A percentile compares a stretch with the other conserved stretches of the same genome.
phyloP scores from a whole-genome alignment of 164 flowering plant species.

The Magnolia sinica region DNA sequence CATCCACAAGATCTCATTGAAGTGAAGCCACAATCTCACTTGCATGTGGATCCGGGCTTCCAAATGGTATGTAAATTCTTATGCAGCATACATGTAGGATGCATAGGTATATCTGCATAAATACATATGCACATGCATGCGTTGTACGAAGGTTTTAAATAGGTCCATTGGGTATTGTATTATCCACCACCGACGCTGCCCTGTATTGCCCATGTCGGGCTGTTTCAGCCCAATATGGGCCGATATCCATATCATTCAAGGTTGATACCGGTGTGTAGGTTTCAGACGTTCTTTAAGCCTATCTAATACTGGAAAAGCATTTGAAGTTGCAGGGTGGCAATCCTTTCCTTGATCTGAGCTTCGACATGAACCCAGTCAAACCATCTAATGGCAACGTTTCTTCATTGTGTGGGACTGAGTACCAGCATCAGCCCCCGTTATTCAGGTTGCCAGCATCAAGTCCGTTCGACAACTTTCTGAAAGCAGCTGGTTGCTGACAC shows the following conservation, averaged over 20 bases:
- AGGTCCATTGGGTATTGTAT: too few relatives aligned
- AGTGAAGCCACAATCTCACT: slow-evolving; percentile 10
- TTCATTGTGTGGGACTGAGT: slow-evolving; percentile 1
- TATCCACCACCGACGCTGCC: too few relatives aligned
- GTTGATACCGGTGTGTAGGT: too few relatives aligned
- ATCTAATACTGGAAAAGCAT: not conserved
- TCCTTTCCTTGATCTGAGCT: not conserved
- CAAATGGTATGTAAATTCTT: slow-evolving; percentile 15
- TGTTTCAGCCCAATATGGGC: too few relatives aligned
- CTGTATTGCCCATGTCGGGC: too few relatives aligned
- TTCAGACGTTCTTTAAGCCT: not conserved
- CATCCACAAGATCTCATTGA: slow-evolving; percentile 23
- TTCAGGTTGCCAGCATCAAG: slow-evolving; percentile 9
- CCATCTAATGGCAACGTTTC: slow-evolving; percentile 1
- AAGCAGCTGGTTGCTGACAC: slow-evolving; percentile 14
- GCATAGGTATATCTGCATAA: not conserved
- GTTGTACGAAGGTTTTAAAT: too few relatives aligned
- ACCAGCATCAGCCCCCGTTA: slow-evolving; percentile 8
- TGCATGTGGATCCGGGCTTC: slow-evolving; percentile 8
- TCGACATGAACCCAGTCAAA: not conserved
- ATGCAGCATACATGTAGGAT: not conserved
- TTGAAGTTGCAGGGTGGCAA: not conserved
- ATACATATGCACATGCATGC: not conserved
- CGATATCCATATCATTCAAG: too few relatives aligned
- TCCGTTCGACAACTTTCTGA: slow-evolving; percentile 16